phyloP scores from a whole-genome alignment of 1,284 basidiomycete species.

The Mrakiaceae sp. region DNA sequence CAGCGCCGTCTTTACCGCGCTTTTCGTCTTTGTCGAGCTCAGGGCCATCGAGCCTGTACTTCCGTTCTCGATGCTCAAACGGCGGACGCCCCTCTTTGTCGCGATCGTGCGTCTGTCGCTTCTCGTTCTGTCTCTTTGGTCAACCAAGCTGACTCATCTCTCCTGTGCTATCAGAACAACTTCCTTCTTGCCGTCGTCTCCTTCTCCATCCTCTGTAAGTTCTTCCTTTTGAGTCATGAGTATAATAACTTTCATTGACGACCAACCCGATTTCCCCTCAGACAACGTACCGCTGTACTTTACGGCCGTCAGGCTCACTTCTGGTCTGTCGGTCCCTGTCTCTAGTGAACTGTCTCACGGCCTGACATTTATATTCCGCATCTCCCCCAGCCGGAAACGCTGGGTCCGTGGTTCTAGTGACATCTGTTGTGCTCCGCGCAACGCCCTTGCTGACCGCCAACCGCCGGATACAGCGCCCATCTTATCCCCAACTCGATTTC shows the following conservation, averaged over 20 bases:
- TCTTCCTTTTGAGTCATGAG: background rate
- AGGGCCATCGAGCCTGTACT: constrained; percentile 70
- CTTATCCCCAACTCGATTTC: constrained; percentile 77
- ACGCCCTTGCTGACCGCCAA: no score
- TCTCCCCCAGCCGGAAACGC: constrained; percentile 43
- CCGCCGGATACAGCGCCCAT: constrained; percentile 39
- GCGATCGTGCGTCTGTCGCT: constrained; percentile 38
- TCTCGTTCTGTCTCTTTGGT: background rate
- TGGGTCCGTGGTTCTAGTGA: constrained; percentile 35
- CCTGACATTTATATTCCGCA: no score
- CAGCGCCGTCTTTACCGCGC: constrained; percentile 44
- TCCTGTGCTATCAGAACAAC: constrained; percentile 42
- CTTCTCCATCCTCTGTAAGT: constrained; percentile 46
- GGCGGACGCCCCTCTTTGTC: constrained; percentile 65
- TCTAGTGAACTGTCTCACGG: no score
- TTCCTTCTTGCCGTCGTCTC: constrained; percentile 50
- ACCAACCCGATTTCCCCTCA: no score
- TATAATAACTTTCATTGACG: background rate
- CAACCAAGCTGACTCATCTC: constrained; percentile 2
- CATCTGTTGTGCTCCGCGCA: no score
- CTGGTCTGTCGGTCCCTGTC: no score
- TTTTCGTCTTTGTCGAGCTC: constrained; percentile 64
- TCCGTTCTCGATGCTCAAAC: constrained; percentile 62
- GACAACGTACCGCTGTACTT: background rate
- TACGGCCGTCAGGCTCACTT: no score